A percentile compares a stretch with the other conserved stretches of the same genome.
phyloP scores from a whole-genome alignment of 1,139 yeast genomes.

The Wickerhamiella pararugosa region DNA sequence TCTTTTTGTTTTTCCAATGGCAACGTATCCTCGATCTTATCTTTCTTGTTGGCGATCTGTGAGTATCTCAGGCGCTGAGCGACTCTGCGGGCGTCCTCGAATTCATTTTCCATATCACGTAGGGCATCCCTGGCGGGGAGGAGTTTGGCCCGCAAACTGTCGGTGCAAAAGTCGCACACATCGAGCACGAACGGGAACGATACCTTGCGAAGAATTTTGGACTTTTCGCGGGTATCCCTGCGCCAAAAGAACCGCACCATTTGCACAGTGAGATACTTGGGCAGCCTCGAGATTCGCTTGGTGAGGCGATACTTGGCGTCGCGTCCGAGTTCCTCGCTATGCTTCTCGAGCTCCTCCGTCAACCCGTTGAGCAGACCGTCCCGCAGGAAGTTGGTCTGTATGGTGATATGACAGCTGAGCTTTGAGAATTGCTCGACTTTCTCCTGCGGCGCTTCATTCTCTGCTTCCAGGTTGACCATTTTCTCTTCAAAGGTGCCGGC shows the following conservation, averaged over 20 bases:
- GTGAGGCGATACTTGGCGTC: conserved; percentile 57
- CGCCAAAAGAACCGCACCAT: conserved; percentile 95
- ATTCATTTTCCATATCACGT: conserved; percentile 62
- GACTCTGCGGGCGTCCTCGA: conserved; percentile 56
- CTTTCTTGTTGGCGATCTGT: conserved; percentile 16
- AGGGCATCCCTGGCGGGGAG: conserved; percentile 62
- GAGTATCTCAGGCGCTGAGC: conserved; percentile 44
- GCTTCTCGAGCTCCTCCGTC: conserved; percentile 63
- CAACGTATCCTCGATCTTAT: conserved; percentile 24
- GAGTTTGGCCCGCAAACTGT: conserved; percentile 49
- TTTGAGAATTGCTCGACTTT: conserved; percentile 41
- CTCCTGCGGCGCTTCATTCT: conserved; percentile 36
- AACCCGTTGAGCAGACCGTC: conserved; percentile 72
- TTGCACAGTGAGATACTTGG: conserved; percentile 78
- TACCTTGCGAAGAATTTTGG: conserved; percentile 85
- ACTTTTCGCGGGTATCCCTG: conserved; percentile 75
- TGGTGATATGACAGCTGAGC: conserved; percentile 76
- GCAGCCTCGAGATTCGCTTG: conserved; percentile 63
- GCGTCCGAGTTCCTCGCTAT: conserved; percentile 51
- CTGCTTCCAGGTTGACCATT: conserved; percentile 36
- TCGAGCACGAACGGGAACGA: conserved; percentile 90
- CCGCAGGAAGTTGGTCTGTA: conserved; percentile 71
- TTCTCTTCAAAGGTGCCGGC: conserved; percentile 48
- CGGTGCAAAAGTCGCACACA: conserved; percentile 71
- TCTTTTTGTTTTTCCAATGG: conserved; percentile 28